Base-by-base conservation (phyloP, 805 yeast species). In the Maudiozyma serrabonitensis region DNA sequence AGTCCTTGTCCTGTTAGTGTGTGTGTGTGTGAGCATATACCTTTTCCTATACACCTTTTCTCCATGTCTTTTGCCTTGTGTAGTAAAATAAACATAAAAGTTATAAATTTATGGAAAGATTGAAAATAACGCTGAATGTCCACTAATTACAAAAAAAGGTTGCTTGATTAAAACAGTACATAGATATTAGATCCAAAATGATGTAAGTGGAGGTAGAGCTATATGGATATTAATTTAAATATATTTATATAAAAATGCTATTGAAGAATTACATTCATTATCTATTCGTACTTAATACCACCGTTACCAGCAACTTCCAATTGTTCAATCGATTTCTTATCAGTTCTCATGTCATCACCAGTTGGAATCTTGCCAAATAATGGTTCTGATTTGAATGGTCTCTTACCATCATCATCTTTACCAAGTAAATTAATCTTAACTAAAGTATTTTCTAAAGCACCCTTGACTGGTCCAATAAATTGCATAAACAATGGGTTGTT, bases 401-500 rank as follows among this genome's bases (percentile, higher is more conserved):
- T 87, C 80, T 88, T 87, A 71, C 86, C 96, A 58, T 96, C 97
- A 46, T 78, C 60, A 39, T 90, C 78, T 62, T 78, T 73, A 58
- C 89, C 89, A 61, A 86, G 86, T 51, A 93, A 63, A 69, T 93
- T 96, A 69, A 93, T 87, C 75, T 87, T 82, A 60, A 91, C 95
- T 58, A 88, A 80, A 73, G 89, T 89, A 63, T 87, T 73, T 74
- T 93, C 98, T 50, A 88, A 71, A 44, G 95, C 95, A 59, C 86
- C 74, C 79, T 93, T 93, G 61, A 93, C 73, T 47, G 96, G 91
- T 47, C 95, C 79, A 59, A 93, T 79, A 55, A 90, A 82, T 75
- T 93, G 98, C 89, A 91, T 85, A 58, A 93, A 81, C 67, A 93
- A 79, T 52, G 99, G 99, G 73, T 93, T 89, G 69, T 97, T 89